phyloP scores from a whole-genome alignment of 371 early-diverging fungal species.

The Sporodiniella umbellata region DNA sequence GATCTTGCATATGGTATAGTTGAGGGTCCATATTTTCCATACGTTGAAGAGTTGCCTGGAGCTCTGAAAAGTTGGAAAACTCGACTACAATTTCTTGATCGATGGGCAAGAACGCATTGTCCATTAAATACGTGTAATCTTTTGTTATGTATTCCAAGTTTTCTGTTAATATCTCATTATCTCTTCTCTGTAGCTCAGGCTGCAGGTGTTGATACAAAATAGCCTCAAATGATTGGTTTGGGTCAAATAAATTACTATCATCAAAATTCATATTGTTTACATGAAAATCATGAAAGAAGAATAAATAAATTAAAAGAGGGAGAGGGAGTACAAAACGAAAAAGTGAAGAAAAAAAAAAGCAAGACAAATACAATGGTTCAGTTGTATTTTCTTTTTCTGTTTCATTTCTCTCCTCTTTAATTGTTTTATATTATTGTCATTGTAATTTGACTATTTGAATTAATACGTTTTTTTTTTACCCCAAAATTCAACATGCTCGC shows the following conservation, averaged over 20 bases:
- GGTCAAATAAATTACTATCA: neutral
- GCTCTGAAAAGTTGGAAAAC: neutral
- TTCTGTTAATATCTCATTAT: neutral
- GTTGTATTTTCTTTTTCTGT: no score
- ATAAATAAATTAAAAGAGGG: neutral
- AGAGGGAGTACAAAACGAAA: no score
- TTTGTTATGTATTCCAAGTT: neutral
- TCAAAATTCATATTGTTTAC: neutral
- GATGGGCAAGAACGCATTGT: neutral
- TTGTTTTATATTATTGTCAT: no score
- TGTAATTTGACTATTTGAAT: no score
- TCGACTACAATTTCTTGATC: neutral
- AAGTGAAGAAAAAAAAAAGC: no score
- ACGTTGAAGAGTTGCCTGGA: neutral
- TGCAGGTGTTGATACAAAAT: neutral
- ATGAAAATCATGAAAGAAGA: no score
- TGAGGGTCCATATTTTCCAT: neutral
- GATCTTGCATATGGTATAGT: neutral
- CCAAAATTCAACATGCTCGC: no score
- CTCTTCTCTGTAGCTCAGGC: neutral
- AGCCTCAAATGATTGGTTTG: neutral
- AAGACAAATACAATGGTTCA: no score
- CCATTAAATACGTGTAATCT: neutral
- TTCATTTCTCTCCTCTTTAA: no score
- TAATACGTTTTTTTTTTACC: no score